Evolutionary conservation across 1,139 yeast species (phyloP).

Genomic region (Tardiomyces digboiensis): DNA sequence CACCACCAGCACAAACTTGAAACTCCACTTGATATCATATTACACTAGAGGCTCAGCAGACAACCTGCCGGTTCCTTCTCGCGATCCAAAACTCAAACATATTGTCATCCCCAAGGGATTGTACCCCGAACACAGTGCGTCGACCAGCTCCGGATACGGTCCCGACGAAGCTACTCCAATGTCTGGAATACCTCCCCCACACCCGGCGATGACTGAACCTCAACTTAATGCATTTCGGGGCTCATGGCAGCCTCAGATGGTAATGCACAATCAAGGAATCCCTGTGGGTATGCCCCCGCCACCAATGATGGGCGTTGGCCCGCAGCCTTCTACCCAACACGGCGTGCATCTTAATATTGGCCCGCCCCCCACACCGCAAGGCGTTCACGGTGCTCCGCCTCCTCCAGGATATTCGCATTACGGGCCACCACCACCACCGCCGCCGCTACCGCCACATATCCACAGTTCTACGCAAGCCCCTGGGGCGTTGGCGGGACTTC

Average conservation of each 20-base stretch:
- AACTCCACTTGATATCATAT: slow-evolving; percentile 49
- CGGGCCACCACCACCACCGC: not conserved
- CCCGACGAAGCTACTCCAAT: slow-evolving; percentile 1
- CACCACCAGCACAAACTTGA: slow-evolving; percentile 39
- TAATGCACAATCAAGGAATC: not conserved
- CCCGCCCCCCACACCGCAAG: too few species aligned
- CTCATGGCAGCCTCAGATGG: not conserved
- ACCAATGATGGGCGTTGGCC: not conserved
- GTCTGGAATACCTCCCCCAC: slow-evolving; percentile 1
- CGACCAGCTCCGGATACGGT: slow-evolving; percentile 5
- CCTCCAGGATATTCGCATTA: too few species aligned
- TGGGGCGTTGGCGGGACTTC: not conserved
- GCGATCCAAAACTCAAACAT: slow-evolving; percentile 28
- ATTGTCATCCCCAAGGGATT: slow-evolving; percentile 30
- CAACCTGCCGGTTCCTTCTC: slow-evolving; percentile 31
- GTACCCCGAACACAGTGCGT: slow-evolving; percentile 29
- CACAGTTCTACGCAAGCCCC: not conserved
- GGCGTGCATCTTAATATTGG: too few species aligned
- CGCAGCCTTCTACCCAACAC: not conserved
- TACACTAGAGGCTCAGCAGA: slow-evolving; percentile 26
- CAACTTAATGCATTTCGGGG: not conserved
- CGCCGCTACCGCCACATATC: not conserved
- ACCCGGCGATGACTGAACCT: not conserved
- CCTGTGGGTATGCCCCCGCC: not conserved
- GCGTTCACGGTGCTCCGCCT: too few species aligned